Conservation (phyloP, 805 yeast genomes). For the Barnettozyma californica region DNA sequence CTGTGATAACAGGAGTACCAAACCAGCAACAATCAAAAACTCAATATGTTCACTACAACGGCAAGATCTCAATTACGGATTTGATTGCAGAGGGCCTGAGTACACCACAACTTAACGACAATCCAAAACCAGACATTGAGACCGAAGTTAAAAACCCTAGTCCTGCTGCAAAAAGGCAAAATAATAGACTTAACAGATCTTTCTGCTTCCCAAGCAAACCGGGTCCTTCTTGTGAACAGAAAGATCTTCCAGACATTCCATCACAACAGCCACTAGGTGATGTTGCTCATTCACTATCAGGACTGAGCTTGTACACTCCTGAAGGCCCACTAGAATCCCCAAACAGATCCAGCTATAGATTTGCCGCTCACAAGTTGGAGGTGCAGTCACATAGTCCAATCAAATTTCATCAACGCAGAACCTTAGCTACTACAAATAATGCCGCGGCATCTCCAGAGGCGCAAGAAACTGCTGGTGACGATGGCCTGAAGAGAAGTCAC, state of each 20-base stretch:
- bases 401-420: conserved; percentile 1
- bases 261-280: neutral
- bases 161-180: conserved; percentile 19
- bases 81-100: neutral
- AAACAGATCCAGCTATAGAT: conserved; percentile 1
- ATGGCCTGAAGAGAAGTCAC: neutral
- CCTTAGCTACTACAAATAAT: neutral
- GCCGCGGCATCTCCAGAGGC: neutral
- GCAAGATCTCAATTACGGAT: conserved; percentile 13
- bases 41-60: neutral
- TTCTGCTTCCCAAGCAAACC: conserved; percentile 22
- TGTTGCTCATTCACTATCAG: conserved; percentile 6
- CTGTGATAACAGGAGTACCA: neutral
- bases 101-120: too few relatives aligned
- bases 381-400: neutral
- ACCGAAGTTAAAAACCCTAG: conserved; percentile 24
- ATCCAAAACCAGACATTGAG: conserved; percentile 26
- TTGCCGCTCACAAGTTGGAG: neutral
- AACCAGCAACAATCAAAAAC: neutral
- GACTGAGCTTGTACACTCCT: conserved; percentile 5
- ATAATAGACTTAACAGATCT: conserved; percentile 21
- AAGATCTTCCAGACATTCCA: neutral
- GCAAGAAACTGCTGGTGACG: neutral
- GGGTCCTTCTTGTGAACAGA: too few relatives aligned
- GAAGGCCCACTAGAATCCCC: conserved; percentile 5